Evolutionary conservation across 1,139 yeast genomes (phyloP), one percentile per base, ranked within the genome.

Genomic region (Hyphopichia fennica): DNA sequence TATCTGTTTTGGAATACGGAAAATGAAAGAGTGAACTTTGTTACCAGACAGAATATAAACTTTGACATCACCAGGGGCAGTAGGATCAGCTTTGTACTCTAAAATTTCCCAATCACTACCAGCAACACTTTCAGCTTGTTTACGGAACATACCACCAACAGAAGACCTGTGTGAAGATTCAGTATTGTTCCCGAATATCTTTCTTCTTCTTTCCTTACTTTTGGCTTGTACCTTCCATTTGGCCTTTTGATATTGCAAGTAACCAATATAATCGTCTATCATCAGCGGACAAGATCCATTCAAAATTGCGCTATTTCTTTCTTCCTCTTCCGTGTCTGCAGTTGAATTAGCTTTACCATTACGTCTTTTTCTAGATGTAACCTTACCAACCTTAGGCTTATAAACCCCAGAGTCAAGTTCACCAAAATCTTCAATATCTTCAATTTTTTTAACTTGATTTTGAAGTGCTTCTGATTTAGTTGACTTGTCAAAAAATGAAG

Each of bases 21-120:
- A 77, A 30, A 77, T 77, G 44, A 93, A 77, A 5, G 81, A 72
- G 56, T 91, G 97, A 15, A 93, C 75, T 55, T 83, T 85, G 13
- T 81, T 84, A 48, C 81, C 80, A 37, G 93, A 82, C 49, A 80
- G 61, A 2, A 84, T 89, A 58, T 75, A 80, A 0, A 87, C 96
- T 44, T 82, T 83, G 34, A 91, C 70, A 41, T 81, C 85, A 9
- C 97, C 99, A 0, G 90, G 86, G 44, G 67, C 76, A 17, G 67
- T 56, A 0, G 84, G 79, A 45, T 76, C 81, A 3, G 69, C 60
- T 45, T 79, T 77, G 53, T 88, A 82, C 54, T 90, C 93, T 39
- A 93, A 65, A 38, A 93, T 75, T 49, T 90, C 90, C 98, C 99
- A 93, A 34, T 84, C 77, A 0, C 87, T 69, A 4, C 84, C 86